Evolutionary conservation across 2,329 filamentous ascomycete genomes (phyloP).

Genomic region (Apiospora hydei): DNA sequence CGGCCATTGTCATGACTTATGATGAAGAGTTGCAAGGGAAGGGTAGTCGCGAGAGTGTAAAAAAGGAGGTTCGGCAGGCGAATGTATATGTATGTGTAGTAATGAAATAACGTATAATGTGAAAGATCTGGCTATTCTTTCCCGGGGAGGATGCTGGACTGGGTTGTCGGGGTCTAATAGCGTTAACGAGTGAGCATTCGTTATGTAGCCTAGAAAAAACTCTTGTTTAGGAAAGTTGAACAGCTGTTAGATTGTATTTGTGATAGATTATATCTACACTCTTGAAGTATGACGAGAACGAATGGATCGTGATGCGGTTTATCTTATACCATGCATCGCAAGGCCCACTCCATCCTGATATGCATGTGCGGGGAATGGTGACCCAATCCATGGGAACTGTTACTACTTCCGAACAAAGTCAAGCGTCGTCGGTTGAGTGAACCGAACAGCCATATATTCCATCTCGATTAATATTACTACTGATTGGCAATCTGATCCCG

Average conservation of each 20-base stretch:
- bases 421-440: background rate
- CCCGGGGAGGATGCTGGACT: background rate
- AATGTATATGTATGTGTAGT: no score
- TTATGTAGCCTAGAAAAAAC: background rate
- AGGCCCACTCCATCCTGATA: no score
- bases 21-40: background rate
- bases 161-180: background rate
- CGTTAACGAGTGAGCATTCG: no score
- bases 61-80: background rate
- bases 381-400: background rate
- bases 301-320: background rate
- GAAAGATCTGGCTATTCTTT: background rate
- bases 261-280: no score
- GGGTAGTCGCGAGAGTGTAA: background rate
- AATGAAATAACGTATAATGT: background rate
- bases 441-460: background rate
- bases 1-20: background rate
- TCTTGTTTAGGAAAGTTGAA: background rate
- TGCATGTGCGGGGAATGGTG: constrained; percentile 2
- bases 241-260: background rate
- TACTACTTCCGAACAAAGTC: constrained; percentile 1
- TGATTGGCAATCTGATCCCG: no score
- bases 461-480: background rate
- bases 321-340: background rate
- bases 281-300: background rate